These are phyloP conservation scores for Penicillium ucsense DNA, from an alignment of 495 filamentous ascomycete species.

Conservation along the genomic window DNA sequence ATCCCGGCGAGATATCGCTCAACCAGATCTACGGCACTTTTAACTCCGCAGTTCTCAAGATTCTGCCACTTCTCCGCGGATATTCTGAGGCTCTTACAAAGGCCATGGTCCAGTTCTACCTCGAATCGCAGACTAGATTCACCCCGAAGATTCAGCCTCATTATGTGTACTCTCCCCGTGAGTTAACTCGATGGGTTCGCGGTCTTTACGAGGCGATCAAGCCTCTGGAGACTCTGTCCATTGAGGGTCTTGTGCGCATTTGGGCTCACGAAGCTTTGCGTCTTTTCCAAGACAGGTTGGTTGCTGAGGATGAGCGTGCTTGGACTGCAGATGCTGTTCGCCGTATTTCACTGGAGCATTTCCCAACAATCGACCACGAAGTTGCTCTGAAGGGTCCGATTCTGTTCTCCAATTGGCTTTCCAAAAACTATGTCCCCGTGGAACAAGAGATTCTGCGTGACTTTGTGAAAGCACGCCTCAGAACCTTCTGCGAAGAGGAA, in stretches of 20 bases:
- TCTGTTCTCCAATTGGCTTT: conserved; percentile 98
- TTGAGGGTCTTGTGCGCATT: conserved; percentile 91
- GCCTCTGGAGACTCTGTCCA: conserved; percentile 73
- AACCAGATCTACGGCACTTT: conserved; percentile 98
- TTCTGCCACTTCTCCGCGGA: conserved; percentile 87
- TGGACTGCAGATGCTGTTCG: conserved; percentile 86
- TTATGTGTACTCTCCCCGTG: conserved; percentile 98
- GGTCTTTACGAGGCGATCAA: conserved; percentile 94
- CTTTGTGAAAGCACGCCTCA: conserved; percentile 93
- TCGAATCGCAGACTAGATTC: conserved; percentile 87
- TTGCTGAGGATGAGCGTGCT: conserved; percentile 84
- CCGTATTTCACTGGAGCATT: conserved; percentile 78
- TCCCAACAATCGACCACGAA: conserved; percentile 82
- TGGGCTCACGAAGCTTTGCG: conserved; percentile 97
- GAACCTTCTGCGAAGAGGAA: conserved; percentile 98
- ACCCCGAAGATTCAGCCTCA: conserved; percentile 95
- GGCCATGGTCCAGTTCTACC: conserved; percentile 94
- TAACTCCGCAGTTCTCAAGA: conserved; percentile 92
- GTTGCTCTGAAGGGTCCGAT: conserved; percentile 90
- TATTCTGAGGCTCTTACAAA: conserved; percentile 91
- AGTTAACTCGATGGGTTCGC: conserved; percentile 92
- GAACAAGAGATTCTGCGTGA: conserved; percentile 89
- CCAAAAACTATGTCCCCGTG: conserved; percentile 95
- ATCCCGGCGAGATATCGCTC: conserved; percentile 89
- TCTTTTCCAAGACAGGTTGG: conserved; percentile 92